Base-by-base conservation (phyloP, 2,329 filamentous ascomycete genomes). In the Lachnellula arida region DNA sequence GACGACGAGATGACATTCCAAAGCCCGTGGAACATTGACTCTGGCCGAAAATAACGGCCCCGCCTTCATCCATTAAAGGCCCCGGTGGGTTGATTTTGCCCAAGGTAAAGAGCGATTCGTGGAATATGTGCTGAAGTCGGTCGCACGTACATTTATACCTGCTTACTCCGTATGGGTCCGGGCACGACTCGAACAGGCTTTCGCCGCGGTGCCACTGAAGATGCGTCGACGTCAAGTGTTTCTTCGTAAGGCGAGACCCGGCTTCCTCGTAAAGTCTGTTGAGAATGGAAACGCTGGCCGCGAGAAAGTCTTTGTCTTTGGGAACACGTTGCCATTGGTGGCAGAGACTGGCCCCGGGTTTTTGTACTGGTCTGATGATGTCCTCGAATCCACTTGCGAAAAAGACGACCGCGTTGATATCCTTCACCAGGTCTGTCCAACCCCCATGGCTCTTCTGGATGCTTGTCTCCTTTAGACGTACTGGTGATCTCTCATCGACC, bases 341-440 rank as follows among this genome's bases (percentile, higher is more conserved):
- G 47, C 57, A 59, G n/a, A 59, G 25, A 15, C 48, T 48, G 11
- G 37, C 12, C 7, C 19, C 37, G 37, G 32, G 6, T 7, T 11
- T 34, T 19, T 49, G 19, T 19, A 14, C 25, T 1, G 57, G 57
- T 23, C 28, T 35, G 37, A 59, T 52, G 15, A 59, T 7, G 12
- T 59, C 57, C 14, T 42, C 57, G 32, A 57, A 57, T 23, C 51
- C 49, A 14, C 35, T 44, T 1, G 37, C 54, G 32, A 59, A 54
- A 2, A 59, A 32, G 5, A 56, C 50, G 34, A 59, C 22, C 4
- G 57, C 57, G 17, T 55, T 42, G 14, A 59, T 49, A 46, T 53
- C 54, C 12, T 19, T 9, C 5, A 46, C 25, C 5, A 56, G 47
- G 11, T 49, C 35, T 11, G 34, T 35, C 57, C 57, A 59, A 12